A percentile compares a stretch with the other conserved stretches of the same genome.
phyloP scores from a whole-genome alignment of 106 monocot species.

The Phalaenopsis aphrodite region DNA sequence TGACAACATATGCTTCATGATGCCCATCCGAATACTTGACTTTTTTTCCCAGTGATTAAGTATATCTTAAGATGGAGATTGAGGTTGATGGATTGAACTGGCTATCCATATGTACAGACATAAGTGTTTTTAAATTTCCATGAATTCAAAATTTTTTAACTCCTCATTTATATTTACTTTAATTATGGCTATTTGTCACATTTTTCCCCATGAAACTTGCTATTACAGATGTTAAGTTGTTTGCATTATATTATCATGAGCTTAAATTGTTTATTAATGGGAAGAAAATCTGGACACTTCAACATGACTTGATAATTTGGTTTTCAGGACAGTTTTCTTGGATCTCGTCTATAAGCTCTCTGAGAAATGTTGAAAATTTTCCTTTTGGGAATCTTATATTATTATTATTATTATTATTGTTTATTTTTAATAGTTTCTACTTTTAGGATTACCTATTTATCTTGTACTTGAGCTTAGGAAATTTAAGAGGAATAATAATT shows the following conservation, averaged over 20 bases:
- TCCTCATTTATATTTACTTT: not conserved
- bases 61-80: not conserved
- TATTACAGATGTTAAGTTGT: not conserved
- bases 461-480: too few species aligned
- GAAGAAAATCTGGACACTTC: not conserved
- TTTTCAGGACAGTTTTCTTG: not conserved
- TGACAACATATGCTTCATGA: not conserved
- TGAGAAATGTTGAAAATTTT: not conserved
- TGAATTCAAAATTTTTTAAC: not conserved
- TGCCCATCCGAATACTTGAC: not conserved
- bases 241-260: not conserved
- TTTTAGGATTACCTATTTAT: too few species aligned
- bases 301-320: not conserved
- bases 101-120: not conserved
- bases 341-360: not conserved
- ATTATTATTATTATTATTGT: too few species aligned
- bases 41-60: constrained; percentile 1
- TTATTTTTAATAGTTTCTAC: too few species aligned
- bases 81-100: not conserved
- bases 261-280: not conserved
- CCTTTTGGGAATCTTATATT: too few species aligned
- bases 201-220: not conserved
- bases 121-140: not conserved
- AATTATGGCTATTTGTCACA: not conserved
- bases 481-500: too few species aligned